Percentiles rank a stretch among this genome's conserved stretches.
Evolutionary conservation across 768 basidiomycete genomes (phyloP).

Genomic region (Leucocoprinus leucothites): DNA sequence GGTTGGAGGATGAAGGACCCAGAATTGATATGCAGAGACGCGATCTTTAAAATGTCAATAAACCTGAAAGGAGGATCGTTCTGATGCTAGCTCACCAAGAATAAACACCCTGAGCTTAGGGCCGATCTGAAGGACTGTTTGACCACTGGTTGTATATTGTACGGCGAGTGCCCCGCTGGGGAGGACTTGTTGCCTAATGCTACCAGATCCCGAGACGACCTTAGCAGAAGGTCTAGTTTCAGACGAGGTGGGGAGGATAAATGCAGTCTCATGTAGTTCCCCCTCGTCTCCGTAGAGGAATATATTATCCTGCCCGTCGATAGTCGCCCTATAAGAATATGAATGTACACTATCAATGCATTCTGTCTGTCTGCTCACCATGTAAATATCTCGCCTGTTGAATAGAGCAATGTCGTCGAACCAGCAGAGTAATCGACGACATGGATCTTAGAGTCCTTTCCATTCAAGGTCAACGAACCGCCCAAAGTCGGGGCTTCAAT

Average conservation of each 20-base stretch:
- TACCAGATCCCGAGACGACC: slow-evolving; percentile 32
- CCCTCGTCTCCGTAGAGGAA: slow-evolving; percentile 44
- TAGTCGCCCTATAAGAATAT: slow-evolving; percentile 35
- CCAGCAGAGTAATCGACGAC: slow-evolving; percentile 49
- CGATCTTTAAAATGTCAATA: slow-evolving; percentile 31
- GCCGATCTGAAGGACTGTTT: slow-evolving; percentile 45
- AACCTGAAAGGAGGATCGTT: not conserved
- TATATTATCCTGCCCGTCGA: slow-evolving; percentile 45
- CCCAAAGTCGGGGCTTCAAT: slow-evolving; percentile 42
- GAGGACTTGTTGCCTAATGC: slow-evolving; percentile 33
- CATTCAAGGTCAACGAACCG: slow-evolving; percentile 39
- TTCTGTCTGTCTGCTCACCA: slow-evolving; percentile 28
- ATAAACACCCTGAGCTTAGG: slow-evolving; percentile 37
- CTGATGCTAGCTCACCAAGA: slow-evolving; percentile 29
- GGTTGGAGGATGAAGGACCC: slow-evolving; percentile 43
- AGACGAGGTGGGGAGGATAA: slow-evolving; percentile 27
- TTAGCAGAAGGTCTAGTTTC: slow-evolving; percentile 24
- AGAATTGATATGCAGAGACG: slow-evolving; percentile 46
- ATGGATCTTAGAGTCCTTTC: slow-evolving; percentile 52
- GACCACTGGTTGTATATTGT: slow-evolving; percentile 44
- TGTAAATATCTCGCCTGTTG: slow-evolving; percentile 47
- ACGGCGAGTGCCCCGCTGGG: slow-evolving; percentile 33
- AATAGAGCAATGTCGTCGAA: slow-evolving; percentile 40
- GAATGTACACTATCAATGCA: not conserved
- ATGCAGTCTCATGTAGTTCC: slow-evolving; percentile 48